Base-by-base conservation (phyloP, 202 grass and related monocot species). In the Saccharum hybrid region DNA sequence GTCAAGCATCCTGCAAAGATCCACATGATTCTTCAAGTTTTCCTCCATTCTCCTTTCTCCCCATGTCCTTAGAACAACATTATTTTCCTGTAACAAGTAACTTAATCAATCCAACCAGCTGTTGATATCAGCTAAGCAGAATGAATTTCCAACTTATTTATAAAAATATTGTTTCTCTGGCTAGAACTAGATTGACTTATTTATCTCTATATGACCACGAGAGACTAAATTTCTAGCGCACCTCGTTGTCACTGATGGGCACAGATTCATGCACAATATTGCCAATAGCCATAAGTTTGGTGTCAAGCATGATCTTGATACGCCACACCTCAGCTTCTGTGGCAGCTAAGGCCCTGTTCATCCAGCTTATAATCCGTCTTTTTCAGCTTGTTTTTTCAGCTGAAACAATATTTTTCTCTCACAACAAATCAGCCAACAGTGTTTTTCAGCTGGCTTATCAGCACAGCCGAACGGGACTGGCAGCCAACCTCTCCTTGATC, bases 251-350 rank as follows among this genome's bases (percentile, higher is more conserved):
- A 74, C 86, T 93, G 70, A 93, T 11, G 34, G 92, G 88, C 36
- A 97, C 94, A 2, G 90, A 86, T 37, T 75, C 88, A 31, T 94
- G 95, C 10, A 97, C 88, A 18, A 97, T 72, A 71, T 97, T 94
- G 82, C 92, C 92, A 30, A 97, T 88, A 16, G 72, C 81, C 63
- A 81, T 85, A 10, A 97, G 82, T 45, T 86, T 94, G 33, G 84
- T 63, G 46, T 97, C 88, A 49, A 94, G 88, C 7, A 83, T 73
- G 79, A 39, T 75, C 83, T 94, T 97, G 52, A 89, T 85, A 43
- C 86, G 85, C 89, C 86, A 90, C 74, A 94, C 92, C 59, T 93
- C 95, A 57, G 65, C 71, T 57, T 97, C 92, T 86, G 90, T 93
- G 48, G 85, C 88, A 21, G 88, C 77, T 26, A 26, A 26, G 26